Percentiles rank a stretch among this genome's conserved stretches.
phyloP scores from a whole-genome alignment of 768 basidiomycete genomes.

The Hygrophorus russula region DNA sequence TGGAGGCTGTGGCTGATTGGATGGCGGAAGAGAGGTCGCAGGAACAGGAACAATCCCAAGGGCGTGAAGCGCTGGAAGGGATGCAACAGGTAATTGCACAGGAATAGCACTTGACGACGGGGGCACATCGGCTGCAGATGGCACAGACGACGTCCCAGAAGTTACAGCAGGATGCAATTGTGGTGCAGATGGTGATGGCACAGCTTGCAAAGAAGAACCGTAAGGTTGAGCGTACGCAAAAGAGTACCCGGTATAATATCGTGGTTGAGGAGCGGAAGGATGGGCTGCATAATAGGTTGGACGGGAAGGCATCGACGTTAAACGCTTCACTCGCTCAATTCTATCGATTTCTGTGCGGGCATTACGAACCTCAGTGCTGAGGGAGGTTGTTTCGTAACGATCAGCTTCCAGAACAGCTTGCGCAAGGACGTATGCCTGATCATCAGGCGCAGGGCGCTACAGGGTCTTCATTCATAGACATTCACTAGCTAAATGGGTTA shows the following conservation, averaged over 20 bases:
- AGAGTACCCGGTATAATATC: conserved; percentile 56
- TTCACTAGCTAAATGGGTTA: not conserved
- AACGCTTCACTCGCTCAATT: conserved; percentile 57
- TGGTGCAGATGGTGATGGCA: conserved; percentile 20
- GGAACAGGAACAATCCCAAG: conserved; percentile 69
- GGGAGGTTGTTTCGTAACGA: conserved; percentile 43
- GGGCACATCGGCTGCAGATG: conserved; percentile 19
- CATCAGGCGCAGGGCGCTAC: conserved; percentile 50
- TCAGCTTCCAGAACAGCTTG: conserved; percentile 58
- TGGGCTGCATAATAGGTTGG: conserved; percentile 26
- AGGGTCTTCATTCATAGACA: not conserved
- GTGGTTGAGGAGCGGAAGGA: conserved; percentile 27
- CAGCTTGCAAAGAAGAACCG: conserved; percentile 17
- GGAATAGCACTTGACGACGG: conserved; percentile 39
- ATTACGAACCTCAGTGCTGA: conserved; percentile 50
- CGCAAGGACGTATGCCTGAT: conserved; percentile 52
- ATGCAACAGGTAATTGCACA: conserved; percentile 60
- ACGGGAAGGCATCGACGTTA: conserved; percentile 27
- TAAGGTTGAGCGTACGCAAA: conserved; percentile 58
- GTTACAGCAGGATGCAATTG: conserved; percentile 15
- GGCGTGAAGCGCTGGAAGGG: conserved; percentile 52
- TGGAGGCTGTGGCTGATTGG: conserved; percentile 55
- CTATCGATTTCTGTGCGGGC: conserved; percentile 57
- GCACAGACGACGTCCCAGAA: conserved; percentile 15
- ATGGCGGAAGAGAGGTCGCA: conserved; percentile 34